phyloP scores from a whole-genome alignment of 1,284 basidiomycete species.

The Puccinia novopanici region DNA sequence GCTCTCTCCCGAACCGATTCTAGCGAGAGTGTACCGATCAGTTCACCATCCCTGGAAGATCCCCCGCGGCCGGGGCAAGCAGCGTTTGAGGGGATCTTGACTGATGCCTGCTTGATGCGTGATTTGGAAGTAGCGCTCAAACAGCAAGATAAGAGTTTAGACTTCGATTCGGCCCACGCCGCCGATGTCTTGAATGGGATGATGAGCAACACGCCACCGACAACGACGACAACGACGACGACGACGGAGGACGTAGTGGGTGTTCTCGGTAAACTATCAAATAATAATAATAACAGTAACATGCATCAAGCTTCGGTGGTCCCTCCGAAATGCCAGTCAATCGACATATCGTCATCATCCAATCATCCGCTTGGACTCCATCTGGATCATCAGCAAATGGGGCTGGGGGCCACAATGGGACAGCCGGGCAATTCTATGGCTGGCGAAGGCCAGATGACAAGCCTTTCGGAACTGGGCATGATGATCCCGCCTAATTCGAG shows the following conservation, averaged over 20 bases:
- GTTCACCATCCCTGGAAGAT: conserved; percentile 9
- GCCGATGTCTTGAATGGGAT: conserved; percentile 15
- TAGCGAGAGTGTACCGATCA: conserved; percentile 17
- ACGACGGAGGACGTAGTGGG: conserved; percentile 1
- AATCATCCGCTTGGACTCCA: not conserved
- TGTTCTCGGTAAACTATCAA: conserved; percentile 11
- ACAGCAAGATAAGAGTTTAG: not conserved
- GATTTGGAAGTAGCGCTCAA: not conserved
- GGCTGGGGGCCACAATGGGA: not conserved
- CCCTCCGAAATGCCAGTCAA: not conserved
- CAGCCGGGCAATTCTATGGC: not conserved
- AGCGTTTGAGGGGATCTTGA: not conserved
- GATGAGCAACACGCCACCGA: not conserved
- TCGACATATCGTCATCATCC: not conserved
- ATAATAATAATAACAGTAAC: not conserved
- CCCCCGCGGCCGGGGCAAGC: not conserved
- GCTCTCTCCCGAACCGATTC: conserved; percentile 24
- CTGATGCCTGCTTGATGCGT: conserved; percentile 7
- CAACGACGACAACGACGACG: not conserved
- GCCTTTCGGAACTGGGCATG: not conserved
- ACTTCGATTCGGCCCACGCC: conserved; percentile 16
- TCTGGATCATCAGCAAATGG: not conserved
- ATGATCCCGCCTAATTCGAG: not conserved
- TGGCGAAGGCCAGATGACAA: not conserved
- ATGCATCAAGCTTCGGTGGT: not conserved